These are phyloP conservation scores for Diaporthe citri DNA, from an alignment of 2,329 filamentous ascomycete species.

Conservation along the genomic window DNA sequence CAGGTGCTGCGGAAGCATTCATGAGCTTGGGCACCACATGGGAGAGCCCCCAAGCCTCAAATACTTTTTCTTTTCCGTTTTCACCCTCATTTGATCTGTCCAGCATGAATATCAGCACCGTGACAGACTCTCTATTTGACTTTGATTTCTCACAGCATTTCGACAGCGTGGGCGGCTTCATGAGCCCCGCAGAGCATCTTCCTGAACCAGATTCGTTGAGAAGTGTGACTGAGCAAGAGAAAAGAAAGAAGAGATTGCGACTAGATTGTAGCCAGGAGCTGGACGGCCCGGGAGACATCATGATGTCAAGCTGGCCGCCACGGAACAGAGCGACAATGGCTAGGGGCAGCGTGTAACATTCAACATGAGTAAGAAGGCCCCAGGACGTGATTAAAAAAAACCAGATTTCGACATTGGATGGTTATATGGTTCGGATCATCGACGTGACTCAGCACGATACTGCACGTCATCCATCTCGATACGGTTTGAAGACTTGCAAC, in stretches of 20 bases:
- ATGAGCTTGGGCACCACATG: not conserved
- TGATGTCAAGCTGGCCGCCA: not conserved
- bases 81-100: conserved; percentile 4
- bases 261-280: conserved; percentile 6
- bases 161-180: not conserved
- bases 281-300: not conserved
- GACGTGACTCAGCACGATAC: not conserved
- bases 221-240: not conserved
- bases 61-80: not conserved
- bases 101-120: not conserved
- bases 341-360: not conserved
- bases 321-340: not conserved
- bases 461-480: conserved; percentile 4
- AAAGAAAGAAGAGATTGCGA: not conserved
- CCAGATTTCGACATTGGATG: not conserved
- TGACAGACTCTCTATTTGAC: not conserved
- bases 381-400: not conserved
- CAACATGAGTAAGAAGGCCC: not conserved
- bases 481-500: not conserved
- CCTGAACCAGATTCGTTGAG: not conserved
- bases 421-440: not conserved
- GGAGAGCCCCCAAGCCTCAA: not conserved
- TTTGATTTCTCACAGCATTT: conserved; percentile 24
- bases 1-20: not conserved
- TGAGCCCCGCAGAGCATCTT: conserved; percentile 7